Evolutionary conservation across 2,329 filamentous ascomycete species (phyloP), one percentile per base, ranked within the genome.

Genomic region (Ceratocystis alfenasii): DNA sequence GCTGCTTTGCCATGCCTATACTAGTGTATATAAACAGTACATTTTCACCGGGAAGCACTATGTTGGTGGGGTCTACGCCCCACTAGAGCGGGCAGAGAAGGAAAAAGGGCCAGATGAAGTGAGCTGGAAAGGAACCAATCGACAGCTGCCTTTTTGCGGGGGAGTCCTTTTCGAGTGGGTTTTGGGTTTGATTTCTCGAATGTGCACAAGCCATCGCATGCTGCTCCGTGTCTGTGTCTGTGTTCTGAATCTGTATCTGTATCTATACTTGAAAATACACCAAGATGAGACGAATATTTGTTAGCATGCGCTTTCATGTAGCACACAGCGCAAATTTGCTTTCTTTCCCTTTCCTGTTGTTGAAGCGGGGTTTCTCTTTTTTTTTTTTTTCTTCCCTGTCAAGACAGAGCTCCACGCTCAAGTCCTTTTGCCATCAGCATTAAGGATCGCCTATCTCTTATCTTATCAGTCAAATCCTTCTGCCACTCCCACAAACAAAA

Each of bases 381-480:
- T 15, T 41, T 41, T 41, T 41, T 10, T 41, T 41, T 41, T 41
- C 30, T 33, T 33, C 30, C 30, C 30, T 33, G 28, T 59, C 25
- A 30, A 33, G 8, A 30, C 55, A 30, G 55, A 30, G 25, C 2
- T 50, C n/a, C 44, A 46, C 44, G 44, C 17, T 20, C 45, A 48
- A 41, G 36, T 41, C 36, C 36, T 41, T 41, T 41, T 41, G 36
- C 36, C 10, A 36, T 59, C 15, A 36, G 55, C 55, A 53, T 59
- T 36, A 7, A 15, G 30, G 28, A 59, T 59, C 55, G 30, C 12
- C 25, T 59, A 59, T 59, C 55, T 36, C 28, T 20, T 59, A 59
- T 59, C 55, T 59, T 59, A 59, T 59, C 55, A 7, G 8, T 22
- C 5, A 10, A 2, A 59, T 59, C 55, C 55, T 59, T 59, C 55